Evolutionary conservation across 352 stramenopile genomes (phyloP), one percentile per base, ranked within the genome.

Genomic region (Phytophthora sp.): DNA sequence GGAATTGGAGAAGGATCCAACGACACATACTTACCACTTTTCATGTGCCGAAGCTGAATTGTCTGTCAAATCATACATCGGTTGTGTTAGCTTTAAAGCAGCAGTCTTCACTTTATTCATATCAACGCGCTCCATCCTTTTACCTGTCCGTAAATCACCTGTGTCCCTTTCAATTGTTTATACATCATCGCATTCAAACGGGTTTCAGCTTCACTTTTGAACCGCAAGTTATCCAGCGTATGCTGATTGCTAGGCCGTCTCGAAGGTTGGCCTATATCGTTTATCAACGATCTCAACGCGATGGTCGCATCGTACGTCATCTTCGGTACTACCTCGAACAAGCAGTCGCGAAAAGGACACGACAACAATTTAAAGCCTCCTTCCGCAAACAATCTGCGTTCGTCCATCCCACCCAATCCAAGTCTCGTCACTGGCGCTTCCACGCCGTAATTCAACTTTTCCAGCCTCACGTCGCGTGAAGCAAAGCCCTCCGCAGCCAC

Each of bases 291-390:
- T 16, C 81, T 63, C 2, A 88, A 59, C 7, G 71, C 70, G 33
- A 80, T 67, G 1, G 82, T 90, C 3, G 84, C 76, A 35, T 93
- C 84, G 18, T 90, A 93, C 18, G 66, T 86, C 84, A 91, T 90
- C 46, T 89, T 89, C 2, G 84, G 84, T 8, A 92, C 73, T 21
- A 92, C 63, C 49, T 90, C 82, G 30, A 93, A 93, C 49, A 91
- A 53, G 20, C 84, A 91, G 53, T 93, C 82, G 26, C 75, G 76
- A 55, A 82, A 90, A 15, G 82, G 69, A 50, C 84, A 88, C 41
- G 55, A 58, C n/a, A 87, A 51, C 21, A 85, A 57, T 7, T 75
- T 62, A 24, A 82, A 72, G 2, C 71, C 65, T 45, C 74, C 66
- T 7, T 79, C 63, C 1, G 65, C 64, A 60, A 82, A 80, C 33